Evolutionary conservation across 1,139 yeast genomes (phyloP).

Genomic region (Blastobotrys ciferrii): DNA sequence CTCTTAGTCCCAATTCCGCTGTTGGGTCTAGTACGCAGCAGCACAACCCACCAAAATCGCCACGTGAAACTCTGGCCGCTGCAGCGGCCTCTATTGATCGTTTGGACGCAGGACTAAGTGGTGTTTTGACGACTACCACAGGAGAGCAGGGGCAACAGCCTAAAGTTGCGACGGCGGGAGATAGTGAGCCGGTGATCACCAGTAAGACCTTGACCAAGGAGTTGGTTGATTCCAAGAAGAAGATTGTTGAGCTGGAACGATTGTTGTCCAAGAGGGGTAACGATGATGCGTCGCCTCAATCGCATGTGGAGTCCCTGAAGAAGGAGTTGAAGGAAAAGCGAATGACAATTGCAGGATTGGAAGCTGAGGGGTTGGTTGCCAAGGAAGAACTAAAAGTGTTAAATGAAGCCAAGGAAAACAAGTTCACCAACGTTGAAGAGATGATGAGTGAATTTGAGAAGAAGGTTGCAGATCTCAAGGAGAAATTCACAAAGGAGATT

Average conservation of each 20-base stretch:
- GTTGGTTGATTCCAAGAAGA: slow-evolving; percentile 32
- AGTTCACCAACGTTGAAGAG: slow-evolving; percentile 23
- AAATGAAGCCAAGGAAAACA: slow-evolving; percentile 24
- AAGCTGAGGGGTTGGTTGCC: slow-evolving; percentile 35
- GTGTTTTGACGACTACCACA: not conserved
- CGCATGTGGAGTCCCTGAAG: slow-evolving; percentile 24
- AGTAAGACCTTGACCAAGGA: slow-evolving; percentile 23
- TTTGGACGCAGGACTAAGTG: slow-evolving; percentile 4
- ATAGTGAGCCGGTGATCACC: slow-evolving; percentile 3
- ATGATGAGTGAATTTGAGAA: slow-evolving; percentile 30
- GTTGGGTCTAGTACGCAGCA: not conserved
- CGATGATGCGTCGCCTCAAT: slow-evolving; percentile 20
- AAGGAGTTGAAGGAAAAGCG: slow-evolving; percentile 34
- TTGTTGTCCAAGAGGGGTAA: slow-evolving; percentile 21
- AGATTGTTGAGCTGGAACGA: slow-evolving; percentile 37
- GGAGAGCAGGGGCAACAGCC: slow-evolving; percentile 9
- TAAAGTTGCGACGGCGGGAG: slow-evolving; percentile 7
- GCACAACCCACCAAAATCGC: slow-evolving; percentile 8
- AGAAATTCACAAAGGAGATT: slow-evolving; percentile 35
- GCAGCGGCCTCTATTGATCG: slow-evolving; percentile 10
- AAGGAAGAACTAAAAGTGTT: slow-evolving; percentile 33
- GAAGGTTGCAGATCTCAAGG: slow-evolving; percentile 31
- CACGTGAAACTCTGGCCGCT: slow-evolving; percentile 10
- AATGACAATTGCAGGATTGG: slow-evolving; percentile 37
- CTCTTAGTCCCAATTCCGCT: slow-evolving; percentile 4